Base-by-base conservation (phyloP, 2,329 filamentous ascomycete genomes). In the Drechslerella stenobrocha region DNA sequence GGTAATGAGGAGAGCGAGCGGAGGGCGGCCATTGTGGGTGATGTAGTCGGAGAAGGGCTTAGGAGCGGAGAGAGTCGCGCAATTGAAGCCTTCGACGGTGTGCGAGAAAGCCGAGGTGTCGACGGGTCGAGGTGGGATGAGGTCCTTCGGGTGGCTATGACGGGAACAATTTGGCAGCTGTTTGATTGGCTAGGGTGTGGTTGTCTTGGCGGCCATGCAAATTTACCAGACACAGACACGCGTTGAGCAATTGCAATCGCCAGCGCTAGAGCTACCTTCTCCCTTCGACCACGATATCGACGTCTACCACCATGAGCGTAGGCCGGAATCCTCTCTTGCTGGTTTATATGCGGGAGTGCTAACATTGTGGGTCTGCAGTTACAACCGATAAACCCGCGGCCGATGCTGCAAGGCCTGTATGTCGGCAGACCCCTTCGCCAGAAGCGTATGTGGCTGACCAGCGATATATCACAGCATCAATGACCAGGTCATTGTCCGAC, bases 351-450 rank as follows among this genome's bases (percentile, higher is more conserved):
- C n/a, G 22, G 37, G n/a, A 9, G 32, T 52, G 11, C 61, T 59
- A 30, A 59, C 32, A n/a, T 64, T 34, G 24, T 45, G 60, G 30
- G 5, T n/a, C 23, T 48, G 50, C 67, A 87, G 84, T 95, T 95
- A 80, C 87, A 95, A 77, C 93, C 93, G 71, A 82, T 97, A 75
- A 98, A 98, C 83, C 93, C 93, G 76, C 89, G 92, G 77, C 93
- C 93, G 42, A 90, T 96, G 83, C 87, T 98, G 76, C 90, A 96
- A 81, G 86, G 86, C 76, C 86, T 96, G 86, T 90, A 85, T 74
- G 85, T 83, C 70, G 60, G 42, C 65, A 52, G 48, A 47, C 46
- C 18, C 28, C 24, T 51, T 23, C 15, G 15, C 13, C 28, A 11
- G 24, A 11, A 3, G 18, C 22, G 15, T 24, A 24, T 23, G 5